A percentile compares a stretch with the other conserved stretches of the same genome.
Evolutionary conservation across 1,284 basidiomycete species (phyloP).

Genomic region (Ganoderma multipileum): DNA sequence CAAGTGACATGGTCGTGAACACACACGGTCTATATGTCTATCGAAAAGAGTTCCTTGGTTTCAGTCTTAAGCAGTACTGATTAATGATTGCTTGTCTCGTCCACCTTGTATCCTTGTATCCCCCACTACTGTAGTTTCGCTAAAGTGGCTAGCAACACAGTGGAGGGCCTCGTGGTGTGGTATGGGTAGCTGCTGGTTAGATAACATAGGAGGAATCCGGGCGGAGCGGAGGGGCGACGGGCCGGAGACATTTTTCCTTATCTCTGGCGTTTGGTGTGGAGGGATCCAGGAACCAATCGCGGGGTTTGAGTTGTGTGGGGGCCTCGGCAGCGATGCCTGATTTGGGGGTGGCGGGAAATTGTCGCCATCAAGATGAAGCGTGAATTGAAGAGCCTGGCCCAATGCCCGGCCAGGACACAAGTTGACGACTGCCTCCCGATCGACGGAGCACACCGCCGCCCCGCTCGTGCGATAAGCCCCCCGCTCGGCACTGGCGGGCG

Average conservation of each 20-base stretch:
- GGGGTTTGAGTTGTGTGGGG: background rate
- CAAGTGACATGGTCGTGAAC: background rate
- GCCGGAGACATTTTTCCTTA: background rate
- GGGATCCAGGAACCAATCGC: conserved; percentile 4
- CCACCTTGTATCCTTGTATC: background rate
- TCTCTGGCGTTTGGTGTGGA: background rate
- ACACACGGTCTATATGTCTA: background rate
- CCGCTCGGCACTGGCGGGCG: background rate
- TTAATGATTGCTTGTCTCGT: too few relatives aligned
- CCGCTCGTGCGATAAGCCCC: background rate
- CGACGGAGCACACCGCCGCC: conserved; percentile 2
- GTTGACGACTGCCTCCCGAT: too few relatives aligned
- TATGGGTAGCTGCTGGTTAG: too few relatives aligned
- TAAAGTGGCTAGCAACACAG: background rate
- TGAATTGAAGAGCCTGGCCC: background rate
- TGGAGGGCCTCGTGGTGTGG: too few relatives aligned
- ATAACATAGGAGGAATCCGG: background rate
- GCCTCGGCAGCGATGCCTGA: background rate
- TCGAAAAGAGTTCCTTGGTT: background rate
- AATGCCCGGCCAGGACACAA: too few relatives aligned
- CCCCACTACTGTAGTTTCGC: background rate
- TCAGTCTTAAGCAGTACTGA: background rate
- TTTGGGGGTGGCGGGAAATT: background rate
- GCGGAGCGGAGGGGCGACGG: conserved; percentile 10
- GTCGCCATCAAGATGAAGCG: background rate